phyloP scores from a whole-genome alignment of 805 yeast species.

The Barnettozyma vustinii region DNA sequence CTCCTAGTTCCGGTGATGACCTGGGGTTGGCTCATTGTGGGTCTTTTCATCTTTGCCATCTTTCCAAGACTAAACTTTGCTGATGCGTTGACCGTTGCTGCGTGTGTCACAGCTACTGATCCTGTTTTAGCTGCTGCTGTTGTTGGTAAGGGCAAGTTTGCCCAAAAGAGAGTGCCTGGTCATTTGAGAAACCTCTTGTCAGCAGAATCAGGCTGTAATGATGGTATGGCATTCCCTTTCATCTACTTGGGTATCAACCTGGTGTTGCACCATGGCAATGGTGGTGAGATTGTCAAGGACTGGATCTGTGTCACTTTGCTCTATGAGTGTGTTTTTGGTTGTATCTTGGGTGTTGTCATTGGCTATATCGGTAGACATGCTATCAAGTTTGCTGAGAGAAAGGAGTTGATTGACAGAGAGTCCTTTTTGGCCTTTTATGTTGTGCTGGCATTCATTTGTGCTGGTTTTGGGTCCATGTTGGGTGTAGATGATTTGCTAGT shows the following conservation, averaged over 20 bases:
- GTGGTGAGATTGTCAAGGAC: conserved; percentile 65
- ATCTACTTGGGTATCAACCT: conserved; percentile 65
- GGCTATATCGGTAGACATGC: conserved; percentile 69
- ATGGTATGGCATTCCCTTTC: conserved; percentile 95
- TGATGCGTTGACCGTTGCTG: conserved; percentile 69
- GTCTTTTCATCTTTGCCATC: conserved; percentile 71
- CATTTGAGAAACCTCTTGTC: conserved; percentile 77
- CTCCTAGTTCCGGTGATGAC: conserved; percentile 86
- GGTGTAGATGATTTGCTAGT: conserved; percentile 88
- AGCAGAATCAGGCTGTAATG: conserved; percentile 88
- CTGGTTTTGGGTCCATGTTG: conserved; percentile 82
- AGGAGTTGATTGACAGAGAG: conserved; percentile 75
- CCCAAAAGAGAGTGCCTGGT: conserved; percentile 82
- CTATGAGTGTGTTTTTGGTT: conserved; percentile 80
- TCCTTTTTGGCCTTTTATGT: conserved; percentile 82
- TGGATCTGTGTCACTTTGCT: conserved; percentile 75
- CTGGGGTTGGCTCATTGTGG: conserved; percentile 79
- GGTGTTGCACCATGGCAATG: conserved; percentile 59
- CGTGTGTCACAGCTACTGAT: conserved; percentile 92
- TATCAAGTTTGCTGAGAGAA: conserved; percentile 67
- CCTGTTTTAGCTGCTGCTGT: conserved; percentile 95
- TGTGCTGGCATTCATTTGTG: conserved; percentile 75
- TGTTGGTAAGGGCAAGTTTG: conserved; percentile 90
- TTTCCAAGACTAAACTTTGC: conserved; percentile 70
- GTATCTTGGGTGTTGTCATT: conserved; percentile 62